These are phyloP conservation scores for Wickerhamomyces strasburgensis DNA, from an alignment of 805 yeast genomes.

Conservation along the genomic window DNA sequence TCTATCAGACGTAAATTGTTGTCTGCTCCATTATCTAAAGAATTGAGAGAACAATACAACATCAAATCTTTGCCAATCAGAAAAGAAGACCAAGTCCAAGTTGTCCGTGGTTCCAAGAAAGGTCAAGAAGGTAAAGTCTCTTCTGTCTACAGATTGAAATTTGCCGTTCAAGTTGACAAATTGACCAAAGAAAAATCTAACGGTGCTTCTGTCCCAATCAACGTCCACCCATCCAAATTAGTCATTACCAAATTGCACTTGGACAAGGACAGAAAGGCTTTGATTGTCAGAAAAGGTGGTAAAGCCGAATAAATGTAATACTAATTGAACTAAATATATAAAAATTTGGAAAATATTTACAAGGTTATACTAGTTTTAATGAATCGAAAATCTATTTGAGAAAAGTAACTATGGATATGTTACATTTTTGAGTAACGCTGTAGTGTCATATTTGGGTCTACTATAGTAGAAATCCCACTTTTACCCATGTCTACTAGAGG, in stretches of 20 bases:
- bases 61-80: constrained; percentile 95
- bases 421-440: no score
- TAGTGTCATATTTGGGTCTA: no score
- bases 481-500: no score
- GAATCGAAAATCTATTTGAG: not conserved
- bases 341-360: not conserved
- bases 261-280: constrained; percentile 98
- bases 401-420: no score
- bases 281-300: constrained; percentile 97
- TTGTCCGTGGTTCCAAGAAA: constrained; percentile 98
- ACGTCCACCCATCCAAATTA: constrained; percentile 98
- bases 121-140: constrained; percentile 98
- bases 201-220: constrained; percentile 96
- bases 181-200: constrained; percentile 95
- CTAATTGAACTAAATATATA: no score
- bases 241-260: constrained; percentile 97
- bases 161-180: constrained; percentile 94
- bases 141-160: constrained; percentile 98
- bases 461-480: no score
- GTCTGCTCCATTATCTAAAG: constrained; percentile 99
- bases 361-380: not conserved
- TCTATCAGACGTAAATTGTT: constrained; percentile 88
- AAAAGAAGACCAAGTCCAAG: constrained; percentile 92
- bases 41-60: constrained; percentile 96
- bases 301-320: constrained; percentile 68